phyloP scores from a whole-genome alignment of 352 stramenopile genomes.

The Pythium oligandrum region DNA sequence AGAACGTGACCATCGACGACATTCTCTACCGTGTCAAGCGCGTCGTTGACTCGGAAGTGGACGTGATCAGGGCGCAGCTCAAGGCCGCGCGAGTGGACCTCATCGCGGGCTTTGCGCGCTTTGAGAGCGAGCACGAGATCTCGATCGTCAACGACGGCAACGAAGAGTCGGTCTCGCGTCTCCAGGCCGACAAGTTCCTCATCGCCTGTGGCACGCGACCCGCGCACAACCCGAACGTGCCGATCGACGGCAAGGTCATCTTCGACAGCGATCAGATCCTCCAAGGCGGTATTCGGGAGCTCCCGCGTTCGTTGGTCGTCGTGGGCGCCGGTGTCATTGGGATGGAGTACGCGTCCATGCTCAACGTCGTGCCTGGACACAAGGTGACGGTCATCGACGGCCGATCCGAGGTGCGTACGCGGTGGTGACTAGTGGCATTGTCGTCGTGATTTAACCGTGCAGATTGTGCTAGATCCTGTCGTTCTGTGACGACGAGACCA shows the following conservation, averaged over 20 bases:
- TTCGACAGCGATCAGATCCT: constrained; percentile 85
- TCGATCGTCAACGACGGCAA: constrained; percentile 34
- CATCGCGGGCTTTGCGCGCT: constrained; percentile 65
- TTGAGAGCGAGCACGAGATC: constrained; percentile 73
- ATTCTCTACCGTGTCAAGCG: constrained; percentile 78
- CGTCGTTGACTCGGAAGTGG: constrained; percentile 69
- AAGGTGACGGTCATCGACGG: constrained; percentile 86
- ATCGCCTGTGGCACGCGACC: constrained; percentile 84
- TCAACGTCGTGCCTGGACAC: constrained; percentile 85
- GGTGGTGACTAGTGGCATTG: too few species aligned
- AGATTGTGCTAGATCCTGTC: constrained; percentile 49
- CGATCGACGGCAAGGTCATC: constrained; percentile 80
- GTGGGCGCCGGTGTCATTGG: constrained; percentile 84
- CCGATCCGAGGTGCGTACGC: constrained; percentile 44
- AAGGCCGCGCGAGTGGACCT: constrained; percentile 71
- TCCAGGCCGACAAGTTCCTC: constrained; percentile 75
- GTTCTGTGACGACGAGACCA: constrained; percentile 85
- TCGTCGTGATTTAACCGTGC: constrained; percentile 1
- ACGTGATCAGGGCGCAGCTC: constrained; percentile 79
- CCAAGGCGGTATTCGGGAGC: constrained; percentile 50
- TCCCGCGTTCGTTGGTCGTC: constrained; percentile 77
- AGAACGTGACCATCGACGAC: constrained; percentile 80
- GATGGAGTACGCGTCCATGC: constrained; percentile 91
- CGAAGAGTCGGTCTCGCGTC: constrained; percentile 27
- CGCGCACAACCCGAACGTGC: constrained; percentile 67